phyloP scores from a whole-genome alignment of 1,284 basidiomycete genomes.

The Laetiporus sulphureus region DNA sequence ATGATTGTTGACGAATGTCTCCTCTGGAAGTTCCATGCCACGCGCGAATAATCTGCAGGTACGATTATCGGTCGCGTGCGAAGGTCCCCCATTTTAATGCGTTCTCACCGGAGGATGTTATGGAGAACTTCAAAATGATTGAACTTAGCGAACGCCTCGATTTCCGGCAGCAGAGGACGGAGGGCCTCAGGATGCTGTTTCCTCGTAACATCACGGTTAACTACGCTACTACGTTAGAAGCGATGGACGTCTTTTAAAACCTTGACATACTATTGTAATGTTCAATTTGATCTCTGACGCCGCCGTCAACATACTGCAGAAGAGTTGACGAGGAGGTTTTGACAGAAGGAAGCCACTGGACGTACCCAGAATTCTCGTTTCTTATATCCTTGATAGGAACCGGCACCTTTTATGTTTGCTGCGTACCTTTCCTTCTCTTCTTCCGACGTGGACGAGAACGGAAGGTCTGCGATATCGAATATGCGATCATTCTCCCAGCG shows the following conservation, averaged over 20 bases:
- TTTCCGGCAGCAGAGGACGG: constrained; percentile 51
- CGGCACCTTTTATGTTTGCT: constrained; percentile 39
- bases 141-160: constrained; percentile 42
- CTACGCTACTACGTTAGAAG: constrained; percentile 19
- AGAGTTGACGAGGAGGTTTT: neutral
- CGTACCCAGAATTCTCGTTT: constrained; percentile 23
- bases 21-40: constrained; percentile 29
- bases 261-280: constrained; percentile 30
- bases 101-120: constrained; percentile 37
- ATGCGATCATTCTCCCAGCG: constrained; percentile 33
- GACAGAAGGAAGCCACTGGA: constrained; percentile 13
- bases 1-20: constrained; percentile 28
- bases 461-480: constrained; percentile 52
- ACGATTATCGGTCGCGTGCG: neutral
- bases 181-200: constrained; percentile 43
- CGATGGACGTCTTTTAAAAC: neutral
- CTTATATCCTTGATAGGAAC: constrained; percentile 58
- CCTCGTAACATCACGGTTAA: constrained; percentile 39
- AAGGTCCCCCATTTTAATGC: neutral
- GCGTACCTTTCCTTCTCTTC: constrained; percentile 52
- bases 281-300: constrained; percentile 52
- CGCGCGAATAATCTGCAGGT: constrained; percentile 39
- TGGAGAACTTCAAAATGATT: constrained; percentile 46
- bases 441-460: constrained; percentile 39
- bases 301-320: constrained; percentile 42